Evolutionary conservation across 768 basidiomycete genomes (phyloP).

Genomic region (Termitomyces sp.): DNA sequence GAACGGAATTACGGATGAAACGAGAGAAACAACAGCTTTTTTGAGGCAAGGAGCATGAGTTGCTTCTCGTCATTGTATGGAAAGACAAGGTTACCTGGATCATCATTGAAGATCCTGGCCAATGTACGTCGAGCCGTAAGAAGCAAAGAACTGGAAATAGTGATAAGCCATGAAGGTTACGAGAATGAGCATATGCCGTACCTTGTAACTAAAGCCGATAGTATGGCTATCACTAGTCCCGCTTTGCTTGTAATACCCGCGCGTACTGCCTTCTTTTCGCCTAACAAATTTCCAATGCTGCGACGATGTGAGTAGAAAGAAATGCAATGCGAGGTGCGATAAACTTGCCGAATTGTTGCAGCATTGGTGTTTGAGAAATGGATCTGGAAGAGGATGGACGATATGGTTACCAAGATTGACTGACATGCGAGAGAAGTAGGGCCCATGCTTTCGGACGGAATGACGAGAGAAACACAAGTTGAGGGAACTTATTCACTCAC

Average conservation of each 20-base stretch:
- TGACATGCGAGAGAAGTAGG: background rate
- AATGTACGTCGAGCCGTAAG: background rate
- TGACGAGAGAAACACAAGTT: background rate
- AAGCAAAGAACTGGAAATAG: background rate
- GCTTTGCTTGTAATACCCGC: constrained; percentile 30
- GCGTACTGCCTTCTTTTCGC: constrained; percentile 7
- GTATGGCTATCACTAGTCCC: constrained; percentile 44
- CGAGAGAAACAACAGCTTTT: background rate
- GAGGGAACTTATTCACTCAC: background rate
- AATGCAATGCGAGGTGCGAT: background rate
- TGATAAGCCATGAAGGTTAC: background rate
- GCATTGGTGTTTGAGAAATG: constrained; percentile 80
- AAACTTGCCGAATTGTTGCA: constrained; percentile 66
- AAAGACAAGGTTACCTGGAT: background rate
- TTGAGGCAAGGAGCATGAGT: background rate
- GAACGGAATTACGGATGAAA: background rate
- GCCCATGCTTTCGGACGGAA: background rate
- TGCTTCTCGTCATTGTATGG: background rate
- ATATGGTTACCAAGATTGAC: constrained; percentile 31
- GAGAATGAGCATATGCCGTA: background rate
- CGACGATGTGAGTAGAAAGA: background rate
- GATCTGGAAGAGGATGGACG: constrained; percentile 71
- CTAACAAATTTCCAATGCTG: constrained; percentile 11
- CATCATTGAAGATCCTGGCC: background rate
- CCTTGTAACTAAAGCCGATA: background rate